Percentiles rank a stretch among this genome's conserved stretches.
phyloP scores from a whole-genome alignment of 257 asterid genomes.

The Solanum medicagineum region DNA sequence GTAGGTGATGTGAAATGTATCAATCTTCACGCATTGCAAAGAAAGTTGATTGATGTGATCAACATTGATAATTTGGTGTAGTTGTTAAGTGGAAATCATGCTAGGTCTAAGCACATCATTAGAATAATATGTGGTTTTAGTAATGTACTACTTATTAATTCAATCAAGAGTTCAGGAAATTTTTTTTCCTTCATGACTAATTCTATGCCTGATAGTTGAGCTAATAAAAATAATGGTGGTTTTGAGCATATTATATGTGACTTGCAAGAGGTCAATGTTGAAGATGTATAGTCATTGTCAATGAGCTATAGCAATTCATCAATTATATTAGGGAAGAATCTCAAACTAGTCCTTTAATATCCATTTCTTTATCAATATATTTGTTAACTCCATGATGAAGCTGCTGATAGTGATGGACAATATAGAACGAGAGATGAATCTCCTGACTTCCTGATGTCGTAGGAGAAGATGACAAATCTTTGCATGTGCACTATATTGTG shows the following conservation, averaged over 20 bases:
- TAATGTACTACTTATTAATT: background rate
- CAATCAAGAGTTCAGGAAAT: background rate
- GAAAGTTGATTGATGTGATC: constrained; percentile 1
- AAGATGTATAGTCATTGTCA: background rate
- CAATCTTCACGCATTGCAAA: background rate
- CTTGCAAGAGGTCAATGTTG: background rate
- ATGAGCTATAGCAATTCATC: background rate
- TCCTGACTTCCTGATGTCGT: background rate
- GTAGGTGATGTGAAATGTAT: background rate
- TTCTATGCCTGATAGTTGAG: background rate
- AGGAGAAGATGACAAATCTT: background rate
- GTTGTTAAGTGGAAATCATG: background rate
- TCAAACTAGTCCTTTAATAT: background rate
- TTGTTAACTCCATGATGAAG: background rate
- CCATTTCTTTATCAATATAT: background rate
- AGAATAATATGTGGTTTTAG: background rate
- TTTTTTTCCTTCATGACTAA: background rate
- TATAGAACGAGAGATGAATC: background rate
- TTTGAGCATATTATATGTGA: background rate
- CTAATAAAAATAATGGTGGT: background rate
- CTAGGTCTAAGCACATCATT: background rate
- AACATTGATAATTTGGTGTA: background rate
- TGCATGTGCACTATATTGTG: background rate
- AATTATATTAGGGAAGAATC: background rate
- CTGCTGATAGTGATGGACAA: background rate